A percentile compares a stretch with the other conserved stretches of the same genome.
phyloP scores from a whole-genome alignment of 495 filamentous ascomycete genomes.

The Lepraria neglecta region DNA sequence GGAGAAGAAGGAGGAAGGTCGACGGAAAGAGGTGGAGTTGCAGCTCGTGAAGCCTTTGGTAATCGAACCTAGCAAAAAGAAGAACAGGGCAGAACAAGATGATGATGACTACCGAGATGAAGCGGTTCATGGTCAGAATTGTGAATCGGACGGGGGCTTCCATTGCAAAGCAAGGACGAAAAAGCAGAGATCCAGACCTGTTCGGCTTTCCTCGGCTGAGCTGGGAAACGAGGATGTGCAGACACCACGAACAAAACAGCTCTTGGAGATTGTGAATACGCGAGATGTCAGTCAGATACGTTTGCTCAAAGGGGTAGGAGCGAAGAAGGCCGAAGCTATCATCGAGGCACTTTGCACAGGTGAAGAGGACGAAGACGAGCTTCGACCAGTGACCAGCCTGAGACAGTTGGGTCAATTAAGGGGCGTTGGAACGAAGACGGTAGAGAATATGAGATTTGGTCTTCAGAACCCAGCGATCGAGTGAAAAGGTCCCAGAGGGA shows the following conservation, averaged over 20 bases:
- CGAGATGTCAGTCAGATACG: constrained; percentile 62
- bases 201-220: constrained; percentile 15
- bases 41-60: background rate
- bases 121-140: background rate
- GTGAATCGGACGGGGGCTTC: constrained; percentile 36
- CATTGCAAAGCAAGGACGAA: constrained; percentile 39
- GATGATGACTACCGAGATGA: constrained; percentile 11
- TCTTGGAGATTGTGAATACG: constrained; percentile 83
- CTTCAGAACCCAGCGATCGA: background rate
- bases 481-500: background rate
- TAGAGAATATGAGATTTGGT: constrained; percentile 50
- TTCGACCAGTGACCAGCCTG: constrained; percentile 37
- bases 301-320: constrained; percentile 58
- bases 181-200: constrained; percentile 23
- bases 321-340: constrained; percentile 50
- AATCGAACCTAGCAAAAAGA: constrained; percentile 20
- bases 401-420: constrained; percentile 44
- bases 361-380: constrained; percentile 28
- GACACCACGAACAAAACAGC: constrained; percentile 61
- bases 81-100: constrained; percentile 29
- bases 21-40: background rate
- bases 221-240: constrained; percentile 25
- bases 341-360: constrained; percentile 44
- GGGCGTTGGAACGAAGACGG: constrained; percentile 47
- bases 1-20: constrained; percentile 11